phyloP scores from a whole-genome alignment of 495 filamentous ascomycete genomes.

The Venustampulla echinocandica region DNA sequence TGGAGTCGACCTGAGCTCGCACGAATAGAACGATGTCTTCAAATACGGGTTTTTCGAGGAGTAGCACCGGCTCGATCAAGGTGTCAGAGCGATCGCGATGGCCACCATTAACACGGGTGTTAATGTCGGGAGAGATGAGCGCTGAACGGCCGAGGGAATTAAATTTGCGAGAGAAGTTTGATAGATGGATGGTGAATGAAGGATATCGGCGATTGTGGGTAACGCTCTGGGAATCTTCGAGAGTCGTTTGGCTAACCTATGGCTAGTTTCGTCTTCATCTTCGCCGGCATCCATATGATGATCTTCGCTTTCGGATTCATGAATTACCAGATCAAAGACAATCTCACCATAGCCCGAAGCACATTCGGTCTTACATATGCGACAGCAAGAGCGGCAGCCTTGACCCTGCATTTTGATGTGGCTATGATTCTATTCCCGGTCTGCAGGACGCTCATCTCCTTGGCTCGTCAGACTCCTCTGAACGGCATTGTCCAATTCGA shows the following conservation, averaged over 20 bases:
- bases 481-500: slow-evolving; percentile 74
- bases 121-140: slow-evolving; percentile 63
- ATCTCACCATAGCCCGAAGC: slow-evolving; percentile 47
- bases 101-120: slow-evolving; percentile 60
- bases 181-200: slow-evolving; percentile 69
- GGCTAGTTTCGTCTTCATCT: slow-evolving; percentile 59
- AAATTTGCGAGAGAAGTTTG: slow-evolving; percentile 41
- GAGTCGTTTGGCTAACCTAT: slow-evolving; percentile 5
- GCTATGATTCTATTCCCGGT: slow-evolving; percentile 69
- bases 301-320: slow-evolving; percentile 68
- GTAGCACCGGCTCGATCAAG: slow-evolving; percentile 27
- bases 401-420: slow-evolving; percentile 68
- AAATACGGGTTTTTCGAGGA: slow-evolving; percentile 24
- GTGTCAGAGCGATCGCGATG: slow-evolving; percentile 56
- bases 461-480: slow-evolving; percentile 63
- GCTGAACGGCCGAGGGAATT: slow-evolving; percentile 52
- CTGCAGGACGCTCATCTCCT: slow-evolving; percentile 69
- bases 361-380: slow-evolving; percentile 63
- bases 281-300: slow-evolving; percentile 55
- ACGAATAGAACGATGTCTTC: slow-evolving; percentile 30
- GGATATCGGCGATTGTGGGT: slow-evolving; percentile 64
- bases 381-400: slow-evolving; percentile 59
- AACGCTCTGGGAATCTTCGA: slow-evolving; percentile 3
- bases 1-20: slow-evolving; percentile 22
- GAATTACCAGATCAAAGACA: slow-evolving; percentile 67